Evolutionary conservation across 768 basidiomycete genomes (phyloP).

Genomic region (Leccinum uliginosum): DNA sequence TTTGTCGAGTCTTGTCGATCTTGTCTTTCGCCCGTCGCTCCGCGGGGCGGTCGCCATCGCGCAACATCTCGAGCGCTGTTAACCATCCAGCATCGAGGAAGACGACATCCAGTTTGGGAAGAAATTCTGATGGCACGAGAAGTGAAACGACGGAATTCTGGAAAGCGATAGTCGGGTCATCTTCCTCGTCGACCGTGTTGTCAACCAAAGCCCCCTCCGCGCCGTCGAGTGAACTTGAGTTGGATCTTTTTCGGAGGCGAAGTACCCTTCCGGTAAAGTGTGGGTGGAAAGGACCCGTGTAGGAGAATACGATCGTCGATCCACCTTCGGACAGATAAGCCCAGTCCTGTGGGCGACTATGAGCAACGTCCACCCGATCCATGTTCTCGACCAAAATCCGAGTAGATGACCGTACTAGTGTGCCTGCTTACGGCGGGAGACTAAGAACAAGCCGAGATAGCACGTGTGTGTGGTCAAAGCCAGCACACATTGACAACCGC

Average conservation of each 20-base stretch:
- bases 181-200: slow-evolving; percentile 30
- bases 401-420: neutral
- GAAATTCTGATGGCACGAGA: slow-evolving; percentile 55
- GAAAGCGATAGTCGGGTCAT: slow-evolving; percentile 48
- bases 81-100: slow-evolving; percentile 54
- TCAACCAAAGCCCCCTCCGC: slow-evolving; percentile 5
- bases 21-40: slow-evolving; percentile 50
- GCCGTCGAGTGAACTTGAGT: slow-evolving; percentile 18
- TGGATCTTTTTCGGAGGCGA: slow-evolving; percentile 62
- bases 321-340: slow-evolving; percentile 90
- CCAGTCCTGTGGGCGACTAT: slow-evolving; percentile 57
- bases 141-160: slow-evolving; percentile 59
- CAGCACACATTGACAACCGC: neutral
- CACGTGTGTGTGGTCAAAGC: neutral
- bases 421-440: too few relatives aligned
- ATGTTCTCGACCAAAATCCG: slow-evolving; percentile 1
- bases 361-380: slow-evolving; percentile 14
- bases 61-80: slow-evolving; percentile 41
- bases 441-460: too few relatives aligned
- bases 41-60: slow-evolving; percentile 50
- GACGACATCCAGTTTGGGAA: slow-evolving; percentile 56
- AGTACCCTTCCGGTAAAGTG: slow-evolving; percentile 64
- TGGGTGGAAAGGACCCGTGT: slow-evolving; percentile 51
- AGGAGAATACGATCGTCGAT: slow-evolving; percentile 85
- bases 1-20: slow-evolving; percentile 52